Evolutionary conservation across 2,329 filamentous ascomycete genomes (phyloP).

Genomic region (Aspergillus ochraceus): DNA sequence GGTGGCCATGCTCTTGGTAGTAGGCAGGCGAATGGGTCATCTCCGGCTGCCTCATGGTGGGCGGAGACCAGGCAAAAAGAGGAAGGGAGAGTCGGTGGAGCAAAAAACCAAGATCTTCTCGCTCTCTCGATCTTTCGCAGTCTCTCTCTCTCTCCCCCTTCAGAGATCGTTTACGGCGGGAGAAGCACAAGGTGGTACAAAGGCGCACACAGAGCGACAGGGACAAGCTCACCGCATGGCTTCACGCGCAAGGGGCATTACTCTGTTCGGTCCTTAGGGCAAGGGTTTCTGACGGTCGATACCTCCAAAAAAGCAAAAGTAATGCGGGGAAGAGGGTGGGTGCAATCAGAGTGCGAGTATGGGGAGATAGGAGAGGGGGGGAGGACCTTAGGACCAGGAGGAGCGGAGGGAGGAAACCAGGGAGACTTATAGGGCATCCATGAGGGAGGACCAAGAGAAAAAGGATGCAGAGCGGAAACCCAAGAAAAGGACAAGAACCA

Average conservation of each 20-base stretch:
- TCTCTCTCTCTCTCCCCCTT: constrained; percentile 5
- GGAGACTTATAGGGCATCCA: constrained; percentile 21
- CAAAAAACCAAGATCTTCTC: constrained; percentile 18
- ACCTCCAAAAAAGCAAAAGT: not conserved
- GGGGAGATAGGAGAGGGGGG: constrained; percentile 4
- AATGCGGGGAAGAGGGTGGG: constrained; percentile 4
- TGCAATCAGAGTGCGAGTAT: constrained; percentile 6
- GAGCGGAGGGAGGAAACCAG: constrained; percentile 8
- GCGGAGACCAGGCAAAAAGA: constrained; percentile 7
- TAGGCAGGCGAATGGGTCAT: constrained; percentile 40
- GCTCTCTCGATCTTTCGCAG: not conserved
- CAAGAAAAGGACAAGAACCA: constrained; percentile 20
- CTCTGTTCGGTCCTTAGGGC: not conserved
- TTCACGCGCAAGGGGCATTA: constrained; percentile 21
- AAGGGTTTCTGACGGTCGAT: constrained; percentile 3
- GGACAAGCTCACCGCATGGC: constrained; percentile 25
- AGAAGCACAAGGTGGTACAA: constrained; percentile 23
- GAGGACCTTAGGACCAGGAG: constrained; percentile 12
- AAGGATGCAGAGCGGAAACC: constrained; percentile 21
- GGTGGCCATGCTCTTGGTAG: constrained; percentile 29
- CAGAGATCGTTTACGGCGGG: constrained; percentile 16
- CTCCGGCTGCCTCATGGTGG: constrained; percentile 34
- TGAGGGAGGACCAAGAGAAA: constrained; percentile 13
- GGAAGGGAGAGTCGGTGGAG: constrained; percentile 17
- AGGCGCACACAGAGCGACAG: constrained; percentile 21